Evolutionary conservation across 1,284 basidiomycete genomes (phyloP), one percentile per base, ranked within the genome.

Genomic region (Cryptococcus sp.): DNA sequence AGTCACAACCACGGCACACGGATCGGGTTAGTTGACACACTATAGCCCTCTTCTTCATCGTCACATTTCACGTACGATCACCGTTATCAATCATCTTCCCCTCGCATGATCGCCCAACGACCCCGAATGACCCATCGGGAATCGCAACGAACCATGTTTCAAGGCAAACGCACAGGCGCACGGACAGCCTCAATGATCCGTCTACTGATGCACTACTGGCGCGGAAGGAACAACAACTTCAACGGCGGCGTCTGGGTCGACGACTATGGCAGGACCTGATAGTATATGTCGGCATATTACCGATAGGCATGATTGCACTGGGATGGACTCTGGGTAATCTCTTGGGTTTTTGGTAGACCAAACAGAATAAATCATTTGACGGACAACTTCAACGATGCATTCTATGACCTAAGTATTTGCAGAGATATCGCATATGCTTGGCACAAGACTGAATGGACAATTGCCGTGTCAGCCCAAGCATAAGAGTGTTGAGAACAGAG

Each of bases 241-340:
- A 80, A 66, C 75, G 74, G 47, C 68, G 76, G n/a, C 60, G 78
- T 45, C 62, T 72, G 22, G 78, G 76, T 0, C 68, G 78, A 51
- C 59, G 79, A 41, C 57, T 80, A 49, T 80, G 79, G 79, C 79
- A 80, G 67, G 79, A 80, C 60, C 55, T 77, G 49, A 76, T 80
- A 42, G 78, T 80, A 15, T 80, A 79, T 56, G 61, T 80, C 15
- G 78, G 78, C 19, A 78, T 79, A 46, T 52, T 78, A 44, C 78
- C 78, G 10, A 70, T 76, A 8, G 78, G 78, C 7, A 61, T 59
- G 13, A 59, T 76, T 0, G 69, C 68, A 20, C 58, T 75, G 7
- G 62, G 64, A 41, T 80, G 78, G 78, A 70, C 67, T 45, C 58
- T 76, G 13, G 77, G 73, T 8, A 69, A 67, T 27, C 62, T 77